Conservation (phyloP, 2,329 filamentous ascomycete species). For the Cercospora zeina region DNA sequence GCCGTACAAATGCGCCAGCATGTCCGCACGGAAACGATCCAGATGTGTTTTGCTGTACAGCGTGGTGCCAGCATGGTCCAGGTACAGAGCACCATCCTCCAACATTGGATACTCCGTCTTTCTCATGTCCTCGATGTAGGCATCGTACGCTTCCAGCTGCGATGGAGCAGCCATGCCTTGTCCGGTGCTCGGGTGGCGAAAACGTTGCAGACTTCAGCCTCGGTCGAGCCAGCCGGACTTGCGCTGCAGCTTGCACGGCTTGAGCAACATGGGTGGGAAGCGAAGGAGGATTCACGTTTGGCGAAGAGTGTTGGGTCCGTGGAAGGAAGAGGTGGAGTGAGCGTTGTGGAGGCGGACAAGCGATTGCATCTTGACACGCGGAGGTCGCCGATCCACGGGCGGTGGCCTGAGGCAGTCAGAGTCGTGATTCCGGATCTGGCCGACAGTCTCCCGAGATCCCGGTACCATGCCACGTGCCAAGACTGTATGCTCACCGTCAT, state of each 20-base stretch:
- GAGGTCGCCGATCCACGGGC: conserved; percentile 8
- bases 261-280: conserved; percentile 7
- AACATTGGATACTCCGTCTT: conserved; percentile 51
- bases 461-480: not conserved
- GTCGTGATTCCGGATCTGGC: not conserved
- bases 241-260: conserved; percentile 11
- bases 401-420: not conserved
- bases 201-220: conserved; percentile 3
- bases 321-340: not conserved
- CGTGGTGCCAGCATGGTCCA: conserved; percentile 96
- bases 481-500: not conserved
- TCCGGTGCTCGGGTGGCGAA: not conserved
- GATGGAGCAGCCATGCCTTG: conserved; percentile 18
- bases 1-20: conserved; percentile 77
- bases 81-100: conserved; percentile 55
- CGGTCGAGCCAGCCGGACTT: conserved; percentile 18
- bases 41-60: conserved; percentile 67
- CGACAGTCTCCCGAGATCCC: not conserved
- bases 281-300: not conserved
- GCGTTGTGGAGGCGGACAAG: not conserved
- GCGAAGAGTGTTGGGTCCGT: not conserved
- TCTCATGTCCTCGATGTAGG: conserved; percentile 52
- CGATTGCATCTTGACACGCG: not conserved
- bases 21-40: conserved; percentile 74
- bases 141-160: conserved; percentile 37